phyloP scores from a whole-genome alignment of 2,329 filamentous ascomycete genomes.

The Epichloe bromicola region DNA sequence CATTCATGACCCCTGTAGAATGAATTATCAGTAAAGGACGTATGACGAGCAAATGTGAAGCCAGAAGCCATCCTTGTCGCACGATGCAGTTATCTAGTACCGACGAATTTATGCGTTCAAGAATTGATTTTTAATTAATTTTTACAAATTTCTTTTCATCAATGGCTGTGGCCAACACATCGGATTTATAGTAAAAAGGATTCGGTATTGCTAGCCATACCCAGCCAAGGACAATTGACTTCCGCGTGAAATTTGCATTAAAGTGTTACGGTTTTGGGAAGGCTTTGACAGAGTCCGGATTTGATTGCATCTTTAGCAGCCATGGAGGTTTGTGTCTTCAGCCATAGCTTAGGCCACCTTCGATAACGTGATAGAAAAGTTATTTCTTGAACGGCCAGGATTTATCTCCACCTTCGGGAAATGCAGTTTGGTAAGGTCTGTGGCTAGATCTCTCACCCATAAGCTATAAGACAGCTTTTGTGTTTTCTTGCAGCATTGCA shows the following conservation, averaged over 20 bases:
- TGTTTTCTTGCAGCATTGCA: conserved; percentile 56
- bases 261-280: no score
- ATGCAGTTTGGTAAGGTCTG: conserved; percentile 6
- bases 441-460: conserved; percentile 45
- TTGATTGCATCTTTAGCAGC: not conserved
- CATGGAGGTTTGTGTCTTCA: not conserved
- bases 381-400: conserved; percentile 67
- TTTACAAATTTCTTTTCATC: no score
- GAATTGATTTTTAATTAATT: no score
- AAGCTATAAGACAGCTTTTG: conserved; percentile 80
- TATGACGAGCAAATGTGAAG: not conserved
- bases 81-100: not conserved
- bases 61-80: not conserved
- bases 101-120: not conserved
- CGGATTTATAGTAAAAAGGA: no score
- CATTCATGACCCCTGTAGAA: not conserved
- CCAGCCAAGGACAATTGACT: no score
- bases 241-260: no score
- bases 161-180: no score
- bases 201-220: no score
- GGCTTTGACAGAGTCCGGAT: not conserved
- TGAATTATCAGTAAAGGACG: not conserved
- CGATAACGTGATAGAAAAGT: conserved; percentile 68
- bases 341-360: conserved; percentile 2
- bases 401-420: conserved; percentile 60